Conservation (phyloP, 2,329 filamentous ascomycete species). For the Rhinocladiella similis region DNA sequence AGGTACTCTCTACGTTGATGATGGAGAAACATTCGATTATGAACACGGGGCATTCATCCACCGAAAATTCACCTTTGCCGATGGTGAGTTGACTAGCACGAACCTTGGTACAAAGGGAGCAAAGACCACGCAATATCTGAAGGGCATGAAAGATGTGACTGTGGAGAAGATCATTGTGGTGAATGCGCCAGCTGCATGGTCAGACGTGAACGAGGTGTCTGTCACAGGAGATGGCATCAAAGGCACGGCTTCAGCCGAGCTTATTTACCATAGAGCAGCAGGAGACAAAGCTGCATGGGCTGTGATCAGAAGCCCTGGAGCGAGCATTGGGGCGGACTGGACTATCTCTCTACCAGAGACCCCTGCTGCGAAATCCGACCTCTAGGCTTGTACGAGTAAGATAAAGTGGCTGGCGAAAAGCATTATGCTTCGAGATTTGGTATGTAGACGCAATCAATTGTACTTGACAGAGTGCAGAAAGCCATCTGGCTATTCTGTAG, state of each 20-base stretch:
- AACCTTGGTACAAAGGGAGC: slow-evolving; percentile 63
- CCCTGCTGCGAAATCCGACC: slow-evolving; percentile 17
- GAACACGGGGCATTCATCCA: slow-evolving; percentile 85
- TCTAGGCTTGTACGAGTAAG: slow-evolving; percentile 18
- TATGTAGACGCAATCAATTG: too few species aligned
- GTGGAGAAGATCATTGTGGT: slow-evolving; percentile 85
- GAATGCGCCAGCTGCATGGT: slow-evolving; percentile 74
- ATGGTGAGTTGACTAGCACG: slow-evolving; percentile 65
- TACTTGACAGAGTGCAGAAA: neutral
- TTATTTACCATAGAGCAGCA: slow-evolving; percentile 61
- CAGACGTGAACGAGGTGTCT: slow-evolving; percentile 58
- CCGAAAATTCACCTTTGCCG: slow-evolving; percentile 69
- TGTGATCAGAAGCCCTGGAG: slow-evolving; percentile 62
- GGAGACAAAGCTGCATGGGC: slow-evolving; percentile 61
- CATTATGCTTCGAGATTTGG: neutral
- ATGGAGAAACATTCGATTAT: slow-evolving; percentile 90
- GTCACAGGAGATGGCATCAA: slow-evolving; percentile 49
- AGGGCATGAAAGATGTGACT: slow-evolving; percentile 73
- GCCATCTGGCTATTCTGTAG: too few species aligned
- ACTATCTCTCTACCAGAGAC: slow-evolving; percentile 55
- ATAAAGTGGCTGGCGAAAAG: neutral
- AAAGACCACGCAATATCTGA: slow-evolving; percentile 72
- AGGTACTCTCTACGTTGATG: slow-evolving; percentile 86
- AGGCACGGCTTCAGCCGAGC: slow-evolving; percentile 50
- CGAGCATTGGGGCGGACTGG: slow-evolving; percentile 65